Percentiles rank a stretch among this genome's conserved stretches.
These are phyloP conservation scores for Zoysia japonica DNA, from an alignment of 176 grass and related monocot species.

Conservation along the genomic window DNA sequence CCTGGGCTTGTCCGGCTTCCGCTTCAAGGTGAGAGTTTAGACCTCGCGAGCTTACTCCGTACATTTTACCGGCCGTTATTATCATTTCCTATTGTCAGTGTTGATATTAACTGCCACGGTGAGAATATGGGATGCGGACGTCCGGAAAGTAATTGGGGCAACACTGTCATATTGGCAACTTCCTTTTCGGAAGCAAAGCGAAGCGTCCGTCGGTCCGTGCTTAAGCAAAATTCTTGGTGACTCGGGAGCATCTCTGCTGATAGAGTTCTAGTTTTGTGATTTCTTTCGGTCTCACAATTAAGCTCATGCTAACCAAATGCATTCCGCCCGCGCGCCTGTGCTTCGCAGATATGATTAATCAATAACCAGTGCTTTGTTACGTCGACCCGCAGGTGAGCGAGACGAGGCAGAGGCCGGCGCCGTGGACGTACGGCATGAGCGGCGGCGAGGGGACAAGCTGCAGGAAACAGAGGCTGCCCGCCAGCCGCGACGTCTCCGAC, in stretches of 20 bases:
- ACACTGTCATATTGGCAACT: no score
- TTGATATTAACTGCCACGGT: neutral
- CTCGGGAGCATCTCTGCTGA: no score
- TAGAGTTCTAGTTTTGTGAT: no score
- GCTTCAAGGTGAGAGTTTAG: slow-evolving; percentile 41
- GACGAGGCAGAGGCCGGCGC: neutral
- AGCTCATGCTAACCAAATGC: neutral
- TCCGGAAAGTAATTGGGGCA: no score
- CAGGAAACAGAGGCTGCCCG: slow-evolving; percentile 30
- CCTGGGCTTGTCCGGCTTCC: slow-evolving; percentile 16
- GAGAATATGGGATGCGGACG: no score
- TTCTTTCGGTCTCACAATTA: no score
- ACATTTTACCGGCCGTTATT: neutral
- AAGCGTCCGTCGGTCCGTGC: no score
- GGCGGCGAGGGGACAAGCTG: slow-evolving; percentile 13
- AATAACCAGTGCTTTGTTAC: neutral
- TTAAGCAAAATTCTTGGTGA: neutral
- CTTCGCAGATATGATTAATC: neutral
- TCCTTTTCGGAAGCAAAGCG: no score
- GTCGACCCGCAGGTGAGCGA: neutral
- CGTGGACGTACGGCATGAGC: neutral
- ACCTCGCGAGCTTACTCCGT: neutral
- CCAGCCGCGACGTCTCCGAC: slow-evolving; percentile 29
- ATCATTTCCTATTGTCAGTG: neutral
- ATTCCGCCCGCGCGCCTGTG: neutral